Percentiles rank a stretch among this genome's conserved stretches.
phyloP scores from a whole-genome alignment of 2,329 filamentous ascomycete species.

The Paramyrothecium sp. region DNA sequence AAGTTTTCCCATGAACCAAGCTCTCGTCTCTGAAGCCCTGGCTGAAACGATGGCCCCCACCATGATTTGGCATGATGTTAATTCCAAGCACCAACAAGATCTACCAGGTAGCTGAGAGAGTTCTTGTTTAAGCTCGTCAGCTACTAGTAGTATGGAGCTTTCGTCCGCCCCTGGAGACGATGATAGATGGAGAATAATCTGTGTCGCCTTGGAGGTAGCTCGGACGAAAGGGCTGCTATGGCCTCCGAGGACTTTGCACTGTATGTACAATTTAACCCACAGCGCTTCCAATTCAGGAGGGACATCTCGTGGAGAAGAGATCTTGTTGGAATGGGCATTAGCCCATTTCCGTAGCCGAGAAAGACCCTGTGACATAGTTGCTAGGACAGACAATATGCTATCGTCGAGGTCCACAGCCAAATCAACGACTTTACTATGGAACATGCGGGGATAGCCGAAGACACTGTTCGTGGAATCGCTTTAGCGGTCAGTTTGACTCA shows the following conservation, averaged over 20 bases:
- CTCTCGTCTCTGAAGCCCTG: conserved; percentile 2
- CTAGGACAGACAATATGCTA: background rate
- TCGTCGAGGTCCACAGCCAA: background rate
- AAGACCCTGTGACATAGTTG: background rate
- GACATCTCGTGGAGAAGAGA: background rate
- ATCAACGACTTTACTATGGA: background rate
- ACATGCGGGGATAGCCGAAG: background rate
- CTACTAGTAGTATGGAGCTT: background rate
- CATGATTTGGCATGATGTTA: conserved; percentile 7
- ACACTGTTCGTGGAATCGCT: background rate
- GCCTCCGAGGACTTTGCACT: background rate
- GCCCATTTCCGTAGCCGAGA: background rate
- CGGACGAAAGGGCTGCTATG: background rate
- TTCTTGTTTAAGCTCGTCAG: background rate
- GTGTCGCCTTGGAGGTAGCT: background rate
- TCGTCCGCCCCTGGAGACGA: background rate
- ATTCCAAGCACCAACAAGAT: conserved; percentile 7
- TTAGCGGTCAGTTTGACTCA: background rate
- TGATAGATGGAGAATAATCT: background rate
- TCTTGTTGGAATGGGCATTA: background rate
- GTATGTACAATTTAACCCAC: background rate
- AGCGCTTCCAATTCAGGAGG: background rate
- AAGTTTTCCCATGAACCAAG: conserved; percentile 5
- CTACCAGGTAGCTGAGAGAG: background rate
- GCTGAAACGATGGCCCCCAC: conserved; percentile 3